Base-by-base conservation (phyloP, 495 filamentous ascomycete genomes). In the Podospora appendiculata region DNA sequence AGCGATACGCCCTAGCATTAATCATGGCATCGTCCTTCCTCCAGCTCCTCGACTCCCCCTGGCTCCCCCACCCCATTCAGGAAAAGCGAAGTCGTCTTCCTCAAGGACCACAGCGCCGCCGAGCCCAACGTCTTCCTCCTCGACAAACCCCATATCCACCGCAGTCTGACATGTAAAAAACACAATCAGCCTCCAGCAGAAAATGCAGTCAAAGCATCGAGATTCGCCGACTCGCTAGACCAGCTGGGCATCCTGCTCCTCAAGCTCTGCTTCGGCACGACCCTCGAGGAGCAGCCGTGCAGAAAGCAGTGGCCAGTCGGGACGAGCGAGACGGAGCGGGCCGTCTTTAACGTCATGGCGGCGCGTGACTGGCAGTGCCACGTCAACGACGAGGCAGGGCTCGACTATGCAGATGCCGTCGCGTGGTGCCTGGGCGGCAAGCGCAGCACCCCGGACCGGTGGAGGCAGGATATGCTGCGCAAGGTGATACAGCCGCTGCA, bases 191-290 rank as follows among this genome's bases (percentile, higher is more conserved):
- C 25, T 5, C 25, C 25, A 42, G 7, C 17, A 42, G 38, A 32
- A 6, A 25, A 2, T 11, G 11, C 43, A n/a, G n/a, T n/a, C 10
- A 13, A 13, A 32, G 17, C 17, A 10, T 13, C n/a, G 8, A 17
- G 13, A 14, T 19, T 43, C 14, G 44, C 38, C 1, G 32, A 45
- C 2, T 34, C 42, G 5, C 45, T 54, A 3, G 45, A 54, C 10
- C 36, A 48, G 6, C 45, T 54, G 9, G 51, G 51, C 17, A 70
- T 73, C 19, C 40, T 66, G n/a, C 60, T 73, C 14, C 56, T 73
- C 0, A 66, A 73, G 47, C 63, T 73, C 8, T 72, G 66, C 42
- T 73, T 72, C 44, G 64, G 66, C 10, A 48, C 36, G 4, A 32
- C 52, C 2, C 54, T 73, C 1, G 65, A 62, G 19, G 47, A 52